These are phyloP conservation scores for Arachis hypogaea DNA, from an alignment of 306 rosid species.

Conservation along the genomic window DNA sequence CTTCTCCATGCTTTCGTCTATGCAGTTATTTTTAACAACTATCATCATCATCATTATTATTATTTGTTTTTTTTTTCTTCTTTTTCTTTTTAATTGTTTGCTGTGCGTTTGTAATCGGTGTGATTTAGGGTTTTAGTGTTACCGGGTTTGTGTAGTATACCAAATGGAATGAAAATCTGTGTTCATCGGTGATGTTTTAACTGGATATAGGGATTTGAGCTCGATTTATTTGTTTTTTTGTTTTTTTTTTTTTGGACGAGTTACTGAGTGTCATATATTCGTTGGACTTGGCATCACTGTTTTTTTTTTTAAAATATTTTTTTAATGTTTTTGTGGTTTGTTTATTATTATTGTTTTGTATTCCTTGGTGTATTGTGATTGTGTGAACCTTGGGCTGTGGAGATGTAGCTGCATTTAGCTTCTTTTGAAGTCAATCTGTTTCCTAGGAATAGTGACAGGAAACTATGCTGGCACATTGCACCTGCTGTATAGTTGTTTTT, in stretches of 20 bases:
- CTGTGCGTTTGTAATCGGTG: slow-evolving; percentile 28
- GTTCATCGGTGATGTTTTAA: slow-evolving; percentile 6
- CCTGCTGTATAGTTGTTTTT: not conserved
- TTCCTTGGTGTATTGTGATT: not conserved
- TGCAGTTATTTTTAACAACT: not conserved
- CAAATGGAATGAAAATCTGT: not conserved
- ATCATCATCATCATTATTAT: not conserved
- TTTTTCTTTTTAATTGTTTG: not conserved
- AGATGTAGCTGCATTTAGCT: slow-evolving; percentile 37
- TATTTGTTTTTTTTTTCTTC: not conserved
- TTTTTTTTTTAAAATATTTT: not conserved
- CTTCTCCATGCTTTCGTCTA: slow-evolving; percentile 10
- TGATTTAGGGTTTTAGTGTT: slow-evolving; percentile 34
- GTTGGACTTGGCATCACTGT: not conserved
- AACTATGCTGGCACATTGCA: not conserved
- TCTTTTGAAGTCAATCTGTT: slow-evolving; percentile 18
- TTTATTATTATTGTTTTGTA: not conserved
- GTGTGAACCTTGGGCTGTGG: slow-evolving; percentile 14
- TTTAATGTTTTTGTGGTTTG: not conserved
- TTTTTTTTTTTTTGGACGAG: slow-evolving; percentile 15
- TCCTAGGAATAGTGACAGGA: slow-evolving; percentile 5
- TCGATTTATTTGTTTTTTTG: slow-evolving; percentile 21
- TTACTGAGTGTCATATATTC: slow-evolving; percentile 5
- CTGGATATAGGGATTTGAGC: slow-evolving; percentile 21
- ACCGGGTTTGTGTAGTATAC: slow-evolving; percentile 3